Conservation (phyloP, 768 basidiomycete species). For the Suillus lakei region DNA sequence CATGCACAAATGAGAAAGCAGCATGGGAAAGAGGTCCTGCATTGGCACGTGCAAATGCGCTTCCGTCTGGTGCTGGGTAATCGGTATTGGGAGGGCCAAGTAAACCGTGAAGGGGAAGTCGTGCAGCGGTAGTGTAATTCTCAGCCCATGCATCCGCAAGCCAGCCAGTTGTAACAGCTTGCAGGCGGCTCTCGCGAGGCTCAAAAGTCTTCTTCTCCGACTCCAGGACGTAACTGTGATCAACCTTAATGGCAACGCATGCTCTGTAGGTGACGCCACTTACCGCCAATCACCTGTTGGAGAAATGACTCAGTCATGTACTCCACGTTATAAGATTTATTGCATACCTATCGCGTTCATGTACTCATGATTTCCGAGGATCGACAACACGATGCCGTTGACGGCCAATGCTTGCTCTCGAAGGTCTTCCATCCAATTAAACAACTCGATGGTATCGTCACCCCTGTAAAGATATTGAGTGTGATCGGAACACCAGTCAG, state of each 20-base stretch:
- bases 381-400: conserved; percentile 76
- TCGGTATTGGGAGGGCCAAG: conserved; percentile 71
- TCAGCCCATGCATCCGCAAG: conserved; percentile 83
- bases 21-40: conserved; percentile 67
- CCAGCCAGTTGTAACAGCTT: conserved; percentile 72
- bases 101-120: conserved; percentile 78
- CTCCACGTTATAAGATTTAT: conserved; percentile 7
- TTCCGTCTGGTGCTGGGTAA: conserved; percentile 47
- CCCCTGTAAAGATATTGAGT: conserved; percentile 54
- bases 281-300: conserved; percentile 84
- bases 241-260: conserved; percentile 12
- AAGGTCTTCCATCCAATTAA: conserved; percentile 82
- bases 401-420: conserved; percentile 69
- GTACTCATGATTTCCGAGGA: conserved; percentile 95
- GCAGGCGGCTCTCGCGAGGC: conserved; percentile 68
- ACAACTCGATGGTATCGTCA: conserved; percentile 88
- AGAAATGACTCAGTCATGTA: conserved; percentile 12
- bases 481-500: background rate
- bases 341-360: conserved; percentile 84
- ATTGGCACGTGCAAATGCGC: conserved; percentile 35
- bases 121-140: conserved; percentile 83
- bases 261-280: conserved; percentile 17
- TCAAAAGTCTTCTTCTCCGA: conserved; percentile 87
- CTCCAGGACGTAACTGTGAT: conserved; percentile 77
- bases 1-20: conserved; percentile 92